A percentile compares a stretch with the other conserved stretches of the same genome.
Conservation (phyloP, 257 asterid genomes). For the Jaltomata sinuosa region DNA sequence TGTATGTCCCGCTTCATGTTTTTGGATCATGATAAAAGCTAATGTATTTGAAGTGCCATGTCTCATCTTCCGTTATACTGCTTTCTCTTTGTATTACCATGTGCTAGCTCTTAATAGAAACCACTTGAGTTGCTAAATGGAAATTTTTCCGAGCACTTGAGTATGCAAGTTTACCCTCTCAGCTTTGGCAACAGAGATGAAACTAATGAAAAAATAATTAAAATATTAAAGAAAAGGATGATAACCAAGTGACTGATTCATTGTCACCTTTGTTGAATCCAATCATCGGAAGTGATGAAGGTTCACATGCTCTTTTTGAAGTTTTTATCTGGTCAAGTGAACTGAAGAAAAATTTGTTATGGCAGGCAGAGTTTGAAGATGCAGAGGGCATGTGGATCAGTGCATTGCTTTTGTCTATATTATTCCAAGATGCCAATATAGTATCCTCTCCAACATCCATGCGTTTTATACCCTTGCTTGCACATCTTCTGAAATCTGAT, state of each 20-base stretch:
- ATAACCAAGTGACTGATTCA: neutral
- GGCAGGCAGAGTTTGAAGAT: slow-evolving; percentile 71
- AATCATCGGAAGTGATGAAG: neutral
- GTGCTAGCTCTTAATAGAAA: neutral
- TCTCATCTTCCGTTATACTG: neutral
- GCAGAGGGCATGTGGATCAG: slow-evolving; percentile 74
- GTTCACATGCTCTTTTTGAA: neutral
- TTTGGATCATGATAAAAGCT: neutral
- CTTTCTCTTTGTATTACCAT: neutral
- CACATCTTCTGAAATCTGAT: slow-evolving; percentile 49
- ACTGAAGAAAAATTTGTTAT: slow-evolving; percentile 1
- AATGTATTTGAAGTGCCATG: neutral
- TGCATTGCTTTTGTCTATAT: slow-evolving; percentile 66
- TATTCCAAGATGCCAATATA: slow-evolving; percentile 56
- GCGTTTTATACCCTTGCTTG: slow-evolving; percentile 45
- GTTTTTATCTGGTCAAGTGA: neutral
- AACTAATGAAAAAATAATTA: neutral
- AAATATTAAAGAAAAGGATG: neutral
- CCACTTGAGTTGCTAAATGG: neutral
- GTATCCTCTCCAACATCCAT: slow-evolving; percentile 47
- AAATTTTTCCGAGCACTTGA: neutral
- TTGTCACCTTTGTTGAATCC: neutral
- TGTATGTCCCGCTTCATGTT: neutral
- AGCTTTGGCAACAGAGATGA: neutral
- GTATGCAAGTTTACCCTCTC: neutral